Evolutionary conservation across 192 early-diverging fungal genomes (phyloP).

Genomic region (Funneliformis geosporum): DNA sequence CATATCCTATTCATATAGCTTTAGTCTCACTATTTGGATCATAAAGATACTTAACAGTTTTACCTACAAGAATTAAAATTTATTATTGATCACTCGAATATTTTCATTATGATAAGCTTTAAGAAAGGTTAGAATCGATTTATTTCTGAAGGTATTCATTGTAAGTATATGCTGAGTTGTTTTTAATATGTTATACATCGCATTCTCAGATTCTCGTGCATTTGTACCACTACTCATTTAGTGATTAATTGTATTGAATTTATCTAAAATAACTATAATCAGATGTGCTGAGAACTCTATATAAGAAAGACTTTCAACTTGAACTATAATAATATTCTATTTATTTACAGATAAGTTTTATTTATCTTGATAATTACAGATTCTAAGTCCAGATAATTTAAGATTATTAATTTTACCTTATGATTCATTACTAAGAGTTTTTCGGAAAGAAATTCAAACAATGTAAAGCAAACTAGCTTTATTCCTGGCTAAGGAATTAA

Average conservation of each 20-base stretch:
- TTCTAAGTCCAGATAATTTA: not conserved
- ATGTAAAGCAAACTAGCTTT: not conserved
- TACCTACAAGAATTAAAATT: slow-evolving; percentile 7
- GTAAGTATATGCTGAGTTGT: not conserved
- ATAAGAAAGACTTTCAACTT: slow-evolving; percentile 2
- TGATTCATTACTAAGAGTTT: not conserved
- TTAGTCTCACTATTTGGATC: slow-evolving; percentile 22
- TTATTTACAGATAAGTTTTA: not conserved
- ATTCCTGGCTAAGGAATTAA: not conserved
- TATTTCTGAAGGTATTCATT: slow-evolving; percentile 18
- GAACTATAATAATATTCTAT: not conserved
- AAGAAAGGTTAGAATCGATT: not conserved
- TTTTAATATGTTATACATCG: not conserved
- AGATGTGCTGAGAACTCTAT: slow-evolving; percentile 4
- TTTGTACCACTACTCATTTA: slow-evolving; percentile 17
- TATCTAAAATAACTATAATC: not conserved
- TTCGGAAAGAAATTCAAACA: not conserved
- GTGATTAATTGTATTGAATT: not conserved
- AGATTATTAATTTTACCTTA: slow-evolving; percentile 1
- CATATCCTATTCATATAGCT: slow-evolving; percentile 19
- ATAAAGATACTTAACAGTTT: slow-evolving; percentile 2
- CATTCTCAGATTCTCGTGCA: not conserved
- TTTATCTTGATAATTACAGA: not conserved
- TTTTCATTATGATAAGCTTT: slow-evolving; percentile 16
- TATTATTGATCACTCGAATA: not conserved